These are phyloP conservation scores for Aethionema arabicum DNA, from an alignment of 345 rosid species.

Conservation along the genomic window DNA sequence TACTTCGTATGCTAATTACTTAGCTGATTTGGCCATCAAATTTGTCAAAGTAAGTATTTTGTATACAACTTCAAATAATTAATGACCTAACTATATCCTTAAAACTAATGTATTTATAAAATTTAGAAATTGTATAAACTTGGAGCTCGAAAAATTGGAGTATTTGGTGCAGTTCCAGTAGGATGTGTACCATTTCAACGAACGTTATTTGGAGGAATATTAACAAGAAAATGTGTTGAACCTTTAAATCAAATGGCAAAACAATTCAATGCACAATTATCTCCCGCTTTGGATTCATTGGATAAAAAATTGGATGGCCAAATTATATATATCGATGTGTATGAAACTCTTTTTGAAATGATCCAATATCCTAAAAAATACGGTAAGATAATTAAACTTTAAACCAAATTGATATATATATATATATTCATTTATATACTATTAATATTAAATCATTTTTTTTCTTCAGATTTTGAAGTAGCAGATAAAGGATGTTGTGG, in stretches of 20 bases:
- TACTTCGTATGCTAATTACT: constrained; percentile 38
- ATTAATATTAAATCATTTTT: neutral
- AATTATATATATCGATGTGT: constrained; percentile 47
- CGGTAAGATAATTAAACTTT: constrained; percentile 36
- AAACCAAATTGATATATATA: neutral
- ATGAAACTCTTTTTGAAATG: constrained; percentile 44
- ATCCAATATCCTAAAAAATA: constrained; percentile 40
- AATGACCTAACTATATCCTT: neutral
- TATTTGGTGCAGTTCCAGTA: constrained; percentile 26
- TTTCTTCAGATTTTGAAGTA: constrained; percentile 43
- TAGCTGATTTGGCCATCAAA: constrained; percentile 39
- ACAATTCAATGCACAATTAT: constrained; percentile 31
- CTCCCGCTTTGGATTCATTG: constrained; percentile 19
- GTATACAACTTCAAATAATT: neutral
- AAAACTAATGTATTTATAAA: neutral
- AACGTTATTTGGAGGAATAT: constrained; percentile 21
- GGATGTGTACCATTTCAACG: constrained; percentile 36
- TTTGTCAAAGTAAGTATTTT: constrained; percentile 42
- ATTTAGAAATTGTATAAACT: constrained; percentile 28
- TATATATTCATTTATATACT: neutral
- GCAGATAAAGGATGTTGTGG: constrained; percentile 61
- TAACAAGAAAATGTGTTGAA: constrained; percentile 10
- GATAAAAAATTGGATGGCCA: constrained; percentile 25
- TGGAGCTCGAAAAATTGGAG: constrained; percentile 32
- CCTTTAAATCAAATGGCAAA: constrained; percentile 27